A percentile compares a stretch with the other conserved stretches of the same genome.
phyloP scores from a whole-genome alignment of 2,329 filamentous ascomycete species.

The Botrytis squamosa region DNA sequence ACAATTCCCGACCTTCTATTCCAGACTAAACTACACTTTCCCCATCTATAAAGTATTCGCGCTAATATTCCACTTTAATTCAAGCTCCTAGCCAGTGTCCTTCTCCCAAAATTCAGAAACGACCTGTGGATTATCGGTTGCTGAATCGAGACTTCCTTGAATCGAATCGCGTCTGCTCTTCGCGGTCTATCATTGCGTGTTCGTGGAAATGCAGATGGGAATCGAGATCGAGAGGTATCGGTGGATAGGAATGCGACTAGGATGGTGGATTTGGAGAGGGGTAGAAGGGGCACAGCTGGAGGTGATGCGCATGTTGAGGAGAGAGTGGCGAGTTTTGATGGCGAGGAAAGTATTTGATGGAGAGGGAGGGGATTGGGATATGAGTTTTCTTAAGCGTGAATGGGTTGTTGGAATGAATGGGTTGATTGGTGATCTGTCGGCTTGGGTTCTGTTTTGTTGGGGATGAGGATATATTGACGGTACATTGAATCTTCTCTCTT shows the following conservation, averaged over 20 bases:
- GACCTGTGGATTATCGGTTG: not conserved
- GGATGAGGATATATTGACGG: not conserved
- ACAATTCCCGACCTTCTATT: no score
- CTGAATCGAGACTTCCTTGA: not conserved
- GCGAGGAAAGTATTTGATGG: not conserved
- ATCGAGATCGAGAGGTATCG: not conserved
- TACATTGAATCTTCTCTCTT: not conserved
- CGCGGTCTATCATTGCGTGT: not conserved
- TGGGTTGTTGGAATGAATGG: not conserved
- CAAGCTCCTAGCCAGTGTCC: not conserved
- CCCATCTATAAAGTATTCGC: no score
- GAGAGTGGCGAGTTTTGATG: not conserved
- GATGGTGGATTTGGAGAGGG: not conserved
- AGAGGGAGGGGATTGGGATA: not conserved
- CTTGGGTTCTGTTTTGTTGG: not conserved
- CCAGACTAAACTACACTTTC: no score
- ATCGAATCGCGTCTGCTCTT: not conserved
- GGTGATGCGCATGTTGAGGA: not conserved
- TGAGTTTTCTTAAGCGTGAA: accelerated
- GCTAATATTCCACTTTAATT: not conserved
- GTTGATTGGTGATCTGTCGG: not conserved
- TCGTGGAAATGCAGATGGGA: not conserved
- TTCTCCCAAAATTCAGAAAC: not conserved
- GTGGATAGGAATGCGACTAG: not conserved
- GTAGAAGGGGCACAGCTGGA: not conserved